A percentile compares a stretch with the other conserved stretches of the same genome.
Evolutionary conservation across 148 eudicot genomes (phyloP).

Genomic region (Nyssa sinensis): DNA sequence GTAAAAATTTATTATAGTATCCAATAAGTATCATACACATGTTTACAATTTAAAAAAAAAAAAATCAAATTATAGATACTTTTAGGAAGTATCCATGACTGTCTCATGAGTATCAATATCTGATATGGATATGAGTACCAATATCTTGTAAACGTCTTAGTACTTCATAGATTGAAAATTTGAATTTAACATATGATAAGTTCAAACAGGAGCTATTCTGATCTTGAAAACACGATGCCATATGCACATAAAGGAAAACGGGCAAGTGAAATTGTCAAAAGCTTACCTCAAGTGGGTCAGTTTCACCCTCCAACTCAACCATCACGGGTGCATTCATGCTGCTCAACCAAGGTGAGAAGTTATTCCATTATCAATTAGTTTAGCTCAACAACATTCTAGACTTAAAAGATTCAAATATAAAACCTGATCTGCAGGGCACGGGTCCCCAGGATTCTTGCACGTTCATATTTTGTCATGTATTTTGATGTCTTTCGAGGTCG

Average conservation of each 20-base stretch:
- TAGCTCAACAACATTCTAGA: background rate
- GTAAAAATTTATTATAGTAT: no score
- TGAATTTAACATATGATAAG: background rate
- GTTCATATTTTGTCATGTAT: constrained; percentile 62
- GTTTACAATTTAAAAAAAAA: no score
- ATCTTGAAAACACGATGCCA: background rate
- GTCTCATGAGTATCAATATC: no score
- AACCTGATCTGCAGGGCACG: constrained; percentile 74
- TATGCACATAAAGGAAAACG: background rate
- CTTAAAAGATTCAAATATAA: background rate
- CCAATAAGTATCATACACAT: no score
- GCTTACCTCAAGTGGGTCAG: constrained; percentile 66
- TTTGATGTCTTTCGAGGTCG: constrained; percentile 63
- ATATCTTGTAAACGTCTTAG: no score
- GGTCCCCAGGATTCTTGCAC: constrained; percentile 62
- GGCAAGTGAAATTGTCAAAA: background rate
- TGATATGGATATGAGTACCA: no score
- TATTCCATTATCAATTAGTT: background rate
- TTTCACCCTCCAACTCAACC: constrained; percentile 70
- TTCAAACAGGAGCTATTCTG: background rate
- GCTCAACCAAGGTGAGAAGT: constrained; percentile 13
- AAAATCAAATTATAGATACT: no score
- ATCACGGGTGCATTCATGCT: constrained; percentile 78
- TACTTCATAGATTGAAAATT: no score
- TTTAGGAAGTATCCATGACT: no score